Conservation (phyloP, 352 stramenopile species). For the Globisporangium orthogonon region DNA sequence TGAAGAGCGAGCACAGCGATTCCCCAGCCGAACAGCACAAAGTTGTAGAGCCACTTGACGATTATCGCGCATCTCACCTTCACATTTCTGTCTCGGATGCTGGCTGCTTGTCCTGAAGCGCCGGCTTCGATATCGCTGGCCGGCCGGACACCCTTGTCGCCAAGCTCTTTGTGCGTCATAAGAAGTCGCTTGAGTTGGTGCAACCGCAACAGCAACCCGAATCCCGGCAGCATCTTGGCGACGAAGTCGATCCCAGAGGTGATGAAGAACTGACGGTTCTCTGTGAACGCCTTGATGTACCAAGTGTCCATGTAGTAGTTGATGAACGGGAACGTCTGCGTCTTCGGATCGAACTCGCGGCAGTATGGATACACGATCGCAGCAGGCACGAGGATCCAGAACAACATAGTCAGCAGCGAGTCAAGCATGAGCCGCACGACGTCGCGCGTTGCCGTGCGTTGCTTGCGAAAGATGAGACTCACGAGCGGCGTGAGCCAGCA, state of each 20-base stretch:
- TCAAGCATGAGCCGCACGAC: slow-evolving; percentile 5
- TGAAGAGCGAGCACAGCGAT: background rate
- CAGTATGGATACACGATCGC: slow-evolving; percentile 9
- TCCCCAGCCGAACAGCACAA: slow-evolving; percentile 16
- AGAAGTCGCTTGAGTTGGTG: slow-evolving; percentile 8
- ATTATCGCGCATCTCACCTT: slow-evolving; percentile 1
- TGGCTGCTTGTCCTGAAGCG: background rate
- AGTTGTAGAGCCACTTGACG: slow-evolving; percentile 1
- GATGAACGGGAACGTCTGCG: slow-evolving; percentile 4
- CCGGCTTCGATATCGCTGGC: background rate
- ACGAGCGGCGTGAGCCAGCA: slow-evolving; percentile 19
- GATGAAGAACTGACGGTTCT: slow-evolving; percentile 11
- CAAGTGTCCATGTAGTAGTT: slow-evolving; percentile 11
- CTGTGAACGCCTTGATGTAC: slow-evolving; percentile 4
- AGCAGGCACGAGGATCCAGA: slow-evolving; percentile 2
- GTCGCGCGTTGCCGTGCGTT: slow-evolving; percentile 6
- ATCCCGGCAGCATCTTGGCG: slow-evolving; percentile 6
- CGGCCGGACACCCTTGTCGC: background rate
- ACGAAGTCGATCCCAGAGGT: slow-evolving; percentile 6
- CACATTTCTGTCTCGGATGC: background rate
- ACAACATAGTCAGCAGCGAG: slow-evolving; percentile 3
- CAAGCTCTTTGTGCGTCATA: slow-evolving; percentile 5
- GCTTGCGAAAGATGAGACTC: slow-evolving; percentile 1
- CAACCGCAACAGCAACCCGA: slow-evolving; percentile 6
- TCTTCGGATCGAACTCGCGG: slow-evolving; percentile 4